Conservation (phyloP, 116 monocot genomes). For the Iris pallida region DNA sequence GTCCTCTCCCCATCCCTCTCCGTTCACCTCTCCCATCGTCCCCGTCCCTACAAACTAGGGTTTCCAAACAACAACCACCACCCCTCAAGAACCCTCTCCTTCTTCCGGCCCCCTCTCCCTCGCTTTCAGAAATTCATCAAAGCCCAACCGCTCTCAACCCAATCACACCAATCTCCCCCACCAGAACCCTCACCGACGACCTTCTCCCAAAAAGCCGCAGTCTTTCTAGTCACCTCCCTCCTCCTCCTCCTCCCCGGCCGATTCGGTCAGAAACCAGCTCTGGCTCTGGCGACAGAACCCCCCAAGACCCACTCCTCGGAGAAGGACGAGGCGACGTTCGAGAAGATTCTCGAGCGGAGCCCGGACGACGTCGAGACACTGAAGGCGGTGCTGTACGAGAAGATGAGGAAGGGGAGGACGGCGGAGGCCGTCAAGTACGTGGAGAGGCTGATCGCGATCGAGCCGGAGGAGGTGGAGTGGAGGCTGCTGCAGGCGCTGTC, state of each 20-base stretch:
- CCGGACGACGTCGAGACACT: constrained; percentile 58
- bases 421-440: constrained; percentile 48
- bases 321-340: constrained; percentile 36
- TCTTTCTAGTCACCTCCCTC: constrained; percentile 35
- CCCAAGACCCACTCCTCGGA: constrained; percentile 13
- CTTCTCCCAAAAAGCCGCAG: constrained; percentile 12
- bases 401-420: constrained; percentile 55
- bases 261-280: constrained; percentile 26
- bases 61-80: neutral
- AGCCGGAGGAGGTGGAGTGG: constrained; percentile 88
- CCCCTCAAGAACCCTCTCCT: neutral
- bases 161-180: constrained; percentile 5
- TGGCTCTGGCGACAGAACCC: constrained; percentile 17
- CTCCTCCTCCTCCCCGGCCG: constrained; percentile 30
- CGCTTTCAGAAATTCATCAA: neutral
- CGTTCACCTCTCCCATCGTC: neutral
- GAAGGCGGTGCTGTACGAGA: constrained; percentile 66
- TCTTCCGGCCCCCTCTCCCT: too few relatives aligned
- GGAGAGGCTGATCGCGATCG: constrained; percentile 53
- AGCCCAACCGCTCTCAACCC: neutral
- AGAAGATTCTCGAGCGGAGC: constrained; percentile 47
- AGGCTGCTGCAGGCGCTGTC: constrained; percentile 64
- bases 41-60: constrained; percentile 1
- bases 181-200: constrained; percentile 2
- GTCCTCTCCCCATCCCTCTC: constrained; percentile 10